Base-by-base conservation (phyloP, 2,329 filamentous ascomycete genomes). In the Penicillium sp. region DNA sequence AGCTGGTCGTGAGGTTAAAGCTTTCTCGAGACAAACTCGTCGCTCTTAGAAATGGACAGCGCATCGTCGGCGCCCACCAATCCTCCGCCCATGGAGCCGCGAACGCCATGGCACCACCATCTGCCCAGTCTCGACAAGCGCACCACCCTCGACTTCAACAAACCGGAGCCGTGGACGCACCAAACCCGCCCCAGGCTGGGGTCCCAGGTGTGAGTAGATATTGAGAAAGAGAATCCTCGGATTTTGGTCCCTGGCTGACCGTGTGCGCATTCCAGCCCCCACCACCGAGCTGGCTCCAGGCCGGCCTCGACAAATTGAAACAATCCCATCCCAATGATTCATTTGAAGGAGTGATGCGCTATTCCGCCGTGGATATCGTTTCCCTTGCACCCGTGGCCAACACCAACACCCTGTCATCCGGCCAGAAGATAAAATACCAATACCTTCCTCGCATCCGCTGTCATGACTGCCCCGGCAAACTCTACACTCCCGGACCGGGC, bases 311-410 rank as follows among this genome's bases (percentile, higher is more conserved):
- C 53, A 80, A 84, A 22, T 82, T 97, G 50, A 84, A 84, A 60
- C 77, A 80, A 53, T 73, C 74, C 16, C 92, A 96, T 65, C 87
- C 89, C 3, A 82, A 87, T 62, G 91, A 96, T 69, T 81, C 82
- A 27, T 97, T 97, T 69, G 90, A 96, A 71, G 88, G 86, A 48
- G 82, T 87, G 20, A 99, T 99, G 94, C 90, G 91, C 54, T 92
- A 95, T 72, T 89, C 85, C 22, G 86, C 88, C 52, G 82, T 96
- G 56, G 87, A 95, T 69, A 82, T 81, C 10, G 78, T 82, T 44
- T 92, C 88, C 2, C 83, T 87, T 54, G 74, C 81, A 18, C 83
- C 85, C 20, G 79, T 88, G 45, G 76, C 84, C 33, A 74, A 75
- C 25, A 73, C 78, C 68, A 64, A 79, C 70, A 54, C 71, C 66